A percentile compares a stretch with the other conserved stretches of the same genome.
These are phyloP conservation scores for Pichia rugopelliculosa DNA, from an alignment of 805 yeast species.

Conservation along the genomic window DNA sequence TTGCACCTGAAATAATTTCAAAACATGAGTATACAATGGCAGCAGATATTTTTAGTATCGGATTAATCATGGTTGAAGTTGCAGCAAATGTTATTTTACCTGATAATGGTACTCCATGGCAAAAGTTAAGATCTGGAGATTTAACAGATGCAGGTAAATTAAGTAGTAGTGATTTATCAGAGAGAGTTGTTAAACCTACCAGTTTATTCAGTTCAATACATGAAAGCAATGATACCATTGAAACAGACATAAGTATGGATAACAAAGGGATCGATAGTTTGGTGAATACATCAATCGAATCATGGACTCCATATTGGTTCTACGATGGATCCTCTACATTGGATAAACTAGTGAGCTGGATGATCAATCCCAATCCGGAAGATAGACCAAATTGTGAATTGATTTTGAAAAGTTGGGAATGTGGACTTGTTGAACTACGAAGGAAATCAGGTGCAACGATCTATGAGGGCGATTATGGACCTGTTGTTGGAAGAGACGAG, in stretches of 20 bases:
- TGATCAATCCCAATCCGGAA: conserved; percentile 80
- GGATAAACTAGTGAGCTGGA: conserved; percentile 76
- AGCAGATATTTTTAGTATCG: conserved; percentile 93
- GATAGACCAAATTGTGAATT: conserved; percentile 74
- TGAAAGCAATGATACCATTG: conserved; percentile 12
- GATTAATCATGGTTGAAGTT: conserved; percentile 85
- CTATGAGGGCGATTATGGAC: conserved; percentile 94
- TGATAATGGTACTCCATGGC: conserved; percentile 96
- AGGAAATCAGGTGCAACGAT: conserved; percentile 90
- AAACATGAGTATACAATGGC: conserved; percentile 78
- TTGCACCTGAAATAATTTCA: conserved; percentile 92
- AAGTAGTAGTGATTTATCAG: conserved; percentile 58
- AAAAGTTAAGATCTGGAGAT: conserved; percentile 90
- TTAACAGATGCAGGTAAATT: conserved; percentile 88
- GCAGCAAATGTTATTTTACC: conserved; percentile 95
- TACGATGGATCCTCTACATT: conserved; percentile 62
- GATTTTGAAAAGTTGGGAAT: conserved; percentile 64
- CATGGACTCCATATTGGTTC: conserved; percentile 83
- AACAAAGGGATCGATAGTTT: background rate
- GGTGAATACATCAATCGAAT: conserved; percentile 1
- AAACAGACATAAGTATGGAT: background rate
- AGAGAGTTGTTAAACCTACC: conserved; percentile 4
- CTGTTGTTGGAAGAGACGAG: conserved; percentile 30
- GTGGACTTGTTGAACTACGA: conserved; percentile 67
- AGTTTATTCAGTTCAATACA: conserved; percentile 14